phyloP scores from a whole-genome alignment of 768 basidiomycete species.

The Coprinellus micaceus region DNA sequence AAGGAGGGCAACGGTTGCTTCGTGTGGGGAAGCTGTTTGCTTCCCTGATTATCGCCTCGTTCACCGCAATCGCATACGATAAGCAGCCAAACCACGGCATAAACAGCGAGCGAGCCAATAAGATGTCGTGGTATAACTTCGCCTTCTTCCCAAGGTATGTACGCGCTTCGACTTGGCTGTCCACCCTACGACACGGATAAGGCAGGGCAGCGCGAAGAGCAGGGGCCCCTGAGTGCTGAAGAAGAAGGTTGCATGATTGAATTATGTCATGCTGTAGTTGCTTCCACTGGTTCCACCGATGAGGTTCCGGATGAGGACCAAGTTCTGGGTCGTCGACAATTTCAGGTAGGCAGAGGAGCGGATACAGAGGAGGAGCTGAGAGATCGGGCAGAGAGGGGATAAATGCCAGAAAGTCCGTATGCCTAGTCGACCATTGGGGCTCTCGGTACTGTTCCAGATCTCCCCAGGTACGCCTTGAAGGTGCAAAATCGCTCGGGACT shows the following conservation, averaged over 20 bases:
- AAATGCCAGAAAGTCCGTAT: neutral
- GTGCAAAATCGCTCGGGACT: neutral
- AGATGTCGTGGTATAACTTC: neutral
- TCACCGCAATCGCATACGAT: neutral
- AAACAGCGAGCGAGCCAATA: neutral
- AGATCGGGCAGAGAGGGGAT: neutral
- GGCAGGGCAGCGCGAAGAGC: neutral
- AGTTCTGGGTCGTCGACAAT: neutral
- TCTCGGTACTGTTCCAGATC: neutral
- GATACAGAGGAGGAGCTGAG: neutral
- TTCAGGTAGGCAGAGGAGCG: neutral
- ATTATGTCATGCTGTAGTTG: neutral
- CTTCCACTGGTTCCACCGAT: neutral
- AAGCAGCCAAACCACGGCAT: neutral
- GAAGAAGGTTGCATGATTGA: neutral
- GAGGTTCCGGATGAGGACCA: neutral
- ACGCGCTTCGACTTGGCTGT: neutral
- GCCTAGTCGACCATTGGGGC: neutral
- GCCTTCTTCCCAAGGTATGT: neutral
- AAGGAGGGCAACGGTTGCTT: neutral
- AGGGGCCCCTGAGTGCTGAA: neutral
- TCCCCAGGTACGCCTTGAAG: too few relatives aligned
- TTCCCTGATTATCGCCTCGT: neutral
- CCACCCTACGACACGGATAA: neutral
- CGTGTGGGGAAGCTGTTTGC: too few relatives aligned